phyloP scores from a whole-genome alignment of 2,329 filamentous ascomycete genomes.

The Monosporascus sp. region DNA sequence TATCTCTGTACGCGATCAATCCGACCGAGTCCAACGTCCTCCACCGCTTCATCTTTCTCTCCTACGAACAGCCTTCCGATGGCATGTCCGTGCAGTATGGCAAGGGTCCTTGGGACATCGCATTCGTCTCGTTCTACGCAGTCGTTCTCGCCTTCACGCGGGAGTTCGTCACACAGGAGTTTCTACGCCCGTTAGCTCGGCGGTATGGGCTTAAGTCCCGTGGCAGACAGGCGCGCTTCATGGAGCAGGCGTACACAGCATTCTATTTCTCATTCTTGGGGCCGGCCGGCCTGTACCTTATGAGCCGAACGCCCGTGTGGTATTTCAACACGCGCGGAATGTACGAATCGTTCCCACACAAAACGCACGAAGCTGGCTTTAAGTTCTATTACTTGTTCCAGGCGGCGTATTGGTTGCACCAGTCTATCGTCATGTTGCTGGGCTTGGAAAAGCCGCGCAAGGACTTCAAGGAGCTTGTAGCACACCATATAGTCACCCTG shows the following conservation, averaged over 20 bases:
- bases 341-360: constrained; percentile 67
- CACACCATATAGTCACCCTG: constrained; percentile 67
- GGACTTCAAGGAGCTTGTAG: constrained; percentile 69
- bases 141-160: constrained; percentile 67
- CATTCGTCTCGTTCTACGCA: constrained; percentile 67
- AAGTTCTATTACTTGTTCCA: constrained; percentile 74
- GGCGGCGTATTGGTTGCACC: constrained; percentile 70
- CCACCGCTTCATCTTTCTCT: constrained; percentile 62
- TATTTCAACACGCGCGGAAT: constrained; percentile 69
- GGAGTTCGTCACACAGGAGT: constrained; percentile 68
- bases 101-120: constrained; percentile 63
- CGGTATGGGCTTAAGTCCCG: constrained; percentile 53
- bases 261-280: constrained; percentile 65
- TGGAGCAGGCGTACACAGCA: constrained; percentile 72
- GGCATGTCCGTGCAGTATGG: constrained; percentile 55
- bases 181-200: constrained; percentile 59
- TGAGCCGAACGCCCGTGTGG: constrained; percentile 65
- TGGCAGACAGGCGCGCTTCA: constrained; percentile 64
- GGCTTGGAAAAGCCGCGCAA: constrained; percentile 68
- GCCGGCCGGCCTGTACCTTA: constrained; percentile 64
- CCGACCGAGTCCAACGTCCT: constrained; percentile 61
- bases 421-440: constrained; percentile 63
- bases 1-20: constrained; percentile 55
- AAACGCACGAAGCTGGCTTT: constrained; percentile 58
- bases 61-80: constrained; percentile 54